Base-by-base conservation (phyloP, 148 eudicot genomes). In the Rhododendron williamsianum region DNA sequence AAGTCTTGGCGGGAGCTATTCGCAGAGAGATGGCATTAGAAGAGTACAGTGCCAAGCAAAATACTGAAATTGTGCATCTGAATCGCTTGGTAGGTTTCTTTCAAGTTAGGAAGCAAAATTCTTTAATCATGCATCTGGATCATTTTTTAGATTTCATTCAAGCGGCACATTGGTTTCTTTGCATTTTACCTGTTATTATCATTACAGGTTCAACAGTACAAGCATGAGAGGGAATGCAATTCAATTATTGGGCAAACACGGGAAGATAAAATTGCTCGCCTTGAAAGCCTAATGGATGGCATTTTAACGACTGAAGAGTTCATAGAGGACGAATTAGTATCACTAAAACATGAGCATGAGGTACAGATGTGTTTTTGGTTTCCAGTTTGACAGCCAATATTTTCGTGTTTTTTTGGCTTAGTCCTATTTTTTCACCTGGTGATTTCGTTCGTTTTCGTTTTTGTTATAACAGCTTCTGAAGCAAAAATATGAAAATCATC, bases 21-120 rank as follows among this genome's bases (percentile, higher is more conserved):
- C 90, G 99, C 87, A 92, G 99, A 89, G 98, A 97, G 92, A 95
- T 97, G 98, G 98, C 98, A 67, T 87, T 97, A 60, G 98, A 95
- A 87, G 99, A 97, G 87, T 89, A 89, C 76, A 93, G 98, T 88
- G 87, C 92, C 81, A 92, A 91, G 84, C 98, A 95, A 90, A 89
- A 88, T 86, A 90, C 94, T 82, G 99, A 95, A 90, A 95, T 97
- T 85, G 86, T 88, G 88, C 96, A 97, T 80, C 91, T 97, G 73
- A 95, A 94, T 80, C 98, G 95, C 58, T 88, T 97, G 94, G 99
- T 94, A 78, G 81, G 93, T 90, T 83, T 84, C 54, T 71, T 74
- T 58, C 71, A 18, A 81, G 12, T 82, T 79, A 51, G 80, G 41
- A 77, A 48, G 71, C 49, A 48, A 58, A 69, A 11, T 69, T 69